These are phyloP conservation scores for Stenocarpella maydis DNA, from an alignment of 2,329 filamentous ascomycete species.

Conservation along the genomic window DNA sequence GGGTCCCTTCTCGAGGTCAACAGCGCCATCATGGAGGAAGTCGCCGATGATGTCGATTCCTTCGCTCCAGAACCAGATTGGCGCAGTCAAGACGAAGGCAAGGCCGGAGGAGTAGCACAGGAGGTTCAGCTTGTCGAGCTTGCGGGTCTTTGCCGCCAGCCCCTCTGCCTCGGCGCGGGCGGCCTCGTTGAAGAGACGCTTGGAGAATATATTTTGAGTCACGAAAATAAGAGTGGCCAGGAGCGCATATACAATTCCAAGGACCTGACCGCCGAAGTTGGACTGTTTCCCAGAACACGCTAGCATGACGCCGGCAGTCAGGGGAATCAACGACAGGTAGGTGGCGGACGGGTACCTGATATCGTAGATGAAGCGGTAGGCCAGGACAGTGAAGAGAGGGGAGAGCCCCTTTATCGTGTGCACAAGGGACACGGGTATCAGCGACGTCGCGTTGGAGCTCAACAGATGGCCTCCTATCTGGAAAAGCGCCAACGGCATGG, in stretches of 20 bases:
- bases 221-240: slow-evolving; percentile 94
- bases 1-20: slow-evolving; percentile 67
- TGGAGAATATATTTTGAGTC: slow-evolving; percentile 98
- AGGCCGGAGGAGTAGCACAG: slow-evolving; percentile 96
- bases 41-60: slow-evolving; percentile 80
- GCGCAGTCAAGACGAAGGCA: slow-evolving; percentile 86
- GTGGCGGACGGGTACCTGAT: slow-evolving; percentile 88
- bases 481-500: slow-evolving; percentile 90
- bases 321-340: slow-evolving; percentile 87
- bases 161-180: slow-evolving; percentile 83
- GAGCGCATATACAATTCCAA: slow-evolving; percentile 90
- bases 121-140: slow-evolving; percentile 95
- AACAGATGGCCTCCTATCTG: slow-evolving; percentile 94
- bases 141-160: slow-evolving; percentile 68
- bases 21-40: slow-evolving; percentile 80
- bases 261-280: slow-evolving; percentile 80
- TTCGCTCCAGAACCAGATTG: slow-evolving; percentile 94
- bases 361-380: slow-evolving; percentile 88
- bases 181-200: slow-evolving; percentile 95
- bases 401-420: slow-evolving; percentile 99
- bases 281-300: slow-evolving; percentile 85
- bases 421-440: slow-evolving; percentile 95
- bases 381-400: slow-evolving; percentile 91
- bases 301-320: slow-evolving; percentile 94
- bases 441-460: slow-evolving; percentile 90